Conservation (phyloP, 805 yeast genomes). For the Candida michaelii region DNA sequence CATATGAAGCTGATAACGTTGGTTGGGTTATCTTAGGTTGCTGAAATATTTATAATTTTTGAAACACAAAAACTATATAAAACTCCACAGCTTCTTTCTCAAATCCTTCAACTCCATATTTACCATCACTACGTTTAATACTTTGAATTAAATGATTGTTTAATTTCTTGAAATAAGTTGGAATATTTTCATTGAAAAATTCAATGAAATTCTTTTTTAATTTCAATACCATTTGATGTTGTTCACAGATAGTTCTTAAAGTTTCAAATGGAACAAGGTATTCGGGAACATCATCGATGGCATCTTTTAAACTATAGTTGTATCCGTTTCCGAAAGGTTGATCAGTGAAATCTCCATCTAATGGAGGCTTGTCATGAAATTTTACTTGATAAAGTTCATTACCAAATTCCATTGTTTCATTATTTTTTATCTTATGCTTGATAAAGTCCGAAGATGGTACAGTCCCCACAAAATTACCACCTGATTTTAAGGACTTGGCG, state of each 20-base stretch:
- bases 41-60: slow-evolving; percentile 35
- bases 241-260: slow-evolving; percentile 79
- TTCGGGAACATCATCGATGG: slow-evolving; percentile 95
- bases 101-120: slow-evolving; percentile 82
- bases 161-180: slow-evolving; percentile 56
- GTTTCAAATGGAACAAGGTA: slow-evolving; percentile 94
- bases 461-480: slow-evolving; percentile 91
- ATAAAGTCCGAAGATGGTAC: slow-evolving; percentile 90
- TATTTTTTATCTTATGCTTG: slow-evolving; percentile 50
- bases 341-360: slow-evolving; percentile 66
- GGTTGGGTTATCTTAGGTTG: no score
- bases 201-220: slow-evolving; percentile 77
- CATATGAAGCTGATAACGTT: no score
- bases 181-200: slow-evolving; percentile 77
- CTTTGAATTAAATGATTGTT: slow-evolving; percentile 65
- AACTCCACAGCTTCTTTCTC: slow-evolving; percentile 90
- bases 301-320: slow-evolving; percentile 80
- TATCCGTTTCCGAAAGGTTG: slow-evolving; percentile 79
- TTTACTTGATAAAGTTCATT: slow-evolving; percentile 79
- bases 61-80: slow-evolving; percentile 81
- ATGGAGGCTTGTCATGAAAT: slow-evolving; percentile 78
- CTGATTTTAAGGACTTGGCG: slow-evolving; percentile 68
- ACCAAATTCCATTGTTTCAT: slow-evolving; percentile 56
- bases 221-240: slow-evolving; percentile 70
- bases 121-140: slow-evolving; percentile 74